These are phyloP conservation scores for Phaffia australis DNA, from an alignment of 768 basidiomycete species.

Conservation along the genomic window DNA sequence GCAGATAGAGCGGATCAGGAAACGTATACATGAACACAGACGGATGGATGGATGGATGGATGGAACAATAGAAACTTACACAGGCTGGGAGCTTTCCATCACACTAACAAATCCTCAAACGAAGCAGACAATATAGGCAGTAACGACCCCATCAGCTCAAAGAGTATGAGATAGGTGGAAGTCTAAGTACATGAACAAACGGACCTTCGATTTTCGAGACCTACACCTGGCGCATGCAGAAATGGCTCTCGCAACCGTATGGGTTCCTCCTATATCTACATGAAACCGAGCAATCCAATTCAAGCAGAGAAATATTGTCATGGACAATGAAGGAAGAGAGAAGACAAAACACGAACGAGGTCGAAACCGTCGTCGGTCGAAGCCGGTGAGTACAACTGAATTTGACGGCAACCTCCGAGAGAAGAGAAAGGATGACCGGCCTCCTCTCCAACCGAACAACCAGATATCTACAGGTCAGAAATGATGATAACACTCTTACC, in stretches of 20 bases:
- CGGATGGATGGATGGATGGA: background rate
- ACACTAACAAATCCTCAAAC: slow-evolving; percentile 28
- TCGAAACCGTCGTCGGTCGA: too few relatives aligned
- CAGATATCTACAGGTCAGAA: too few relatives aligned
- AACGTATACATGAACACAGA: background rate
- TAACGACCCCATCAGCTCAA: background rate
- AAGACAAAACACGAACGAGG: too few relatives aligned
- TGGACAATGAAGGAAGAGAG: too few relatives aligned
- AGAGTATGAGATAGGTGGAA: background rate
- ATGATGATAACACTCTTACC: too few relatives aligned
- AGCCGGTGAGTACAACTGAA: too few relatives aligned
- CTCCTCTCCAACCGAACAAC: too few relatives aligned
- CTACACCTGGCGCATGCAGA: slow-evolving; percentile 38
- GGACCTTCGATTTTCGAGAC: slow-evolving; percentile 34
- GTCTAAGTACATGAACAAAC: background rate
- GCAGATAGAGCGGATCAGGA: background rate
- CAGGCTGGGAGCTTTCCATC: slow-evolving; percentile 40
- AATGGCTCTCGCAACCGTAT: slow-evolving; percentile 36
- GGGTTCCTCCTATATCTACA: too few relatives aligned
- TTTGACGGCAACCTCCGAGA: too few relatives aligned
- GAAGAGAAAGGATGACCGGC: too few relatives aligned
- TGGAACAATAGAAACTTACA: slow-evolving; percentile 23
- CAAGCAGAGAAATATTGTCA: too few relatives aligned
- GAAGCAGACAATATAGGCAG: background rate
- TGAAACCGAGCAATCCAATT: too few relatives aligned